Evolutionary conservation across 768 basidiomycete species (phyloP).

Genomic region (Clavulina sp.): DNA sequence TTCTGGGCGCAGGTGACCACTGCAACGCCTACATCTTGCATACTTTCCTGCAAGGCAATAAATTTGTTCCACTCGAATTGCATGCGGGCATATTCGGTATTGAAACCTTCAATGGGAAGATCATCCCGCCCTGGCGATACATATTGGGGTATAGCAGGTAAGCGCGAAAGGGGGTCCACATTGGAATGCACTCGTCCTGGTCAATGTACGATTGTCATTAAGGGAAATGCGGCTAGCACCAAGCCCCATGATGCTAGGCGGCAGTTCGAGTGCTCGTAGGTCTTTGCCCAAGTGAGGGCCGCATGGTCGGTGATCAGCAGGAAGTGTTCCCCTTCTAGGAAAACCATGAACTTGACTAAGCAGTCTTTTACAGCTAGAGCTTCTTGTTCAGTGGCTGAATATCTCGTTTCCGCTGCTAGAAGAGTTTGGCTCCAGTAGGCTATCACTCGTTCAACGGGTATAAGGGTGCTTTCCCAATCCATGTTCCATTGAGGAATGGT

Average conservation of each 20-base stretch:
- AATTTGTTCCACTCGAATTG: too few relatives aligned
- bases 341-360: conserved; percentile 22
- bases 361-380: conserved; percentile 24
- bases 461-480: conserved; percentile 19
- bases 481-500: conserved; percentile 14
- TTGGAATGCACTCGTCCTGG: conserved; percentile 25
- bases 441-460: conserved; percentile 20
- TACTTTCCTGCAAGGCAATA: too few relatives aligned
- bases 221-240: conserved; percentile 18
- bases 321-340: conserved; percentile 22
- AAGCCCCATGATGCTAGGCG: conserved; percentile 20
- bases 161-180: conserved; percentile 24
- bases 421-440: conserved; percentile 19
- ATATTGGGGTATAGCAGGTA: conserved; percentile 6
- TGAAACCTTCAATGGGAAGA: too few relatives aligned
- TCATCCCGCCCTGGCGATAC: background rate
- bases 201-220: conserved; percentile 23
- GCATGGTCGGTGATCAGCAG: conserved; percentile 14
- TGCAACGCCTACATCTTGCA: too few relatives aligned
- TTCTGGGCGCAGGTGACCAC: too few relatives aligned
- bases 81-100: too few relatives aligned
- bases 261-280: conserved; percentile 24
- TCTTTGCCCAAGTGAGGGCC: conserved; percentile 23
- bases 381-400: conserved; percentile 25
- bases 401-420: conserved; percentile 21